Evolutionary conservation across 1,284 basidiomycete species (phyloP).

Genomic region (Moesziomyces parantarcticus): DNA sequence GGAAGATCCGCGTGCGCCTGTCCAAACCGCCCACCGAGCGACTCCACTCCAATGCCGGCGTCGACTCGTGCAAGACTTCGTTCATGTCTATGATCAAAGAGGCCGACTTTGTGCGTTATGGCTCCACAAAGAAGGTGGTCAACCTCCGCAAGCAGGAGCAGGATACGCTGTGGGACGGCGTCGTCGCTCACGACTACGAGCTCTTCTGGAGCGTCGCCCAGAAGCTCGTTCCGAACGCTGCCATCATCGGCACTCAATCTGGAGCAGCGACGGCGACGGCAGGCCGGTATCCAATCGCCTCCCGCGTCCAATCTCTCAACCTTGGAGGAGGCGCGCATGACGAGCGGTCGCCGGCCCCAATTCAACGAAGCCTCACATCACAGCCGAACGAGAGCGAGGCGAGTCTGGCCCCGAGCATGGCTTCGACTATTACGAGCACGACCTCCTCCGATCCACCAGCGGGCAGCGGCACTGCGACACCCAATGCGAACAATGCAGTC

Average conservation of each 20-base stretch:
- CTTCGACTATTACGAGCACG: slow-evolving; percentile 36
- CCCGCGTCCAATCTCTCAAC: slow-evolving; percentile 26
- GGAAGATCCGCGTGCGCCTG: slow-evolving; percentile 51
- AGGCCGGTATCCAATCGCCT: slow-evolving; percentile 16
- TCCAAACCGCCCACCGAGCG: slow-evolving; percentile 52
- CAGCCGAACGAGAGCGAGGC: slow-evolving; percentile 43
- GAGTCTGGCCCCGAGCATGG: slow-evolving; percentile 37
- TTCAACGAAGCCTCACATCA: slow-evolving; percentile 33
- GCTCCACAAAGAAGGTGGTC: slow-evolving; percentile 56
- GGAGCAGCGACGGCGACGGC: background rate
- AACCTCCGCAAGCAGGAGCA: slow-evolving; percentile 59
- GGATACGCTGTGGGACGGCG: slow-evolving; percentile 59
- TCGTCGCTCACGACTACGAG: slow-evolving; percentile 84
- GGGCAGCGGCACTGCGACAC: slow-evolving; percentile 11
- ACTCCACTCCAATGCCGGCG: slow-evolving; percentile 44
- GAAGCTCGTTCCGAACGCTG: slow-evolving; percentile 74
- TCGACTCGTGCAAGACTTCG: slow-evolving; percentile 49
- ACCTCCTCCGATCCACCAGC: slow-evolving; percentile 33
- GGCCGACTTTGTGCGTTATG: slow-evolving; percentile 62
- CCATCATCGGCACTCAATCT: slow-evolving; percentile 1
- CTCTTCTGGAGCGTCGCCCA: slow-evolving; percentile 90
- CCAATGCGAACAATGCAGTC: slow-evolving; percentile 15
- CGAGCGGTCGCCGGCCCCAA: slow-evolving; percentile 6
- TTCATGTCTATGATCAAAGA: slow-evolving; percentile 65
- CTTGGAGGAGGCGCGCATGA: slow-evolving; percentile 14